Evolutionary conservation across 2,329 filamentous ascomycete species (phyloP).

Genomic region (Arthrobotrys conoides): DNA sequence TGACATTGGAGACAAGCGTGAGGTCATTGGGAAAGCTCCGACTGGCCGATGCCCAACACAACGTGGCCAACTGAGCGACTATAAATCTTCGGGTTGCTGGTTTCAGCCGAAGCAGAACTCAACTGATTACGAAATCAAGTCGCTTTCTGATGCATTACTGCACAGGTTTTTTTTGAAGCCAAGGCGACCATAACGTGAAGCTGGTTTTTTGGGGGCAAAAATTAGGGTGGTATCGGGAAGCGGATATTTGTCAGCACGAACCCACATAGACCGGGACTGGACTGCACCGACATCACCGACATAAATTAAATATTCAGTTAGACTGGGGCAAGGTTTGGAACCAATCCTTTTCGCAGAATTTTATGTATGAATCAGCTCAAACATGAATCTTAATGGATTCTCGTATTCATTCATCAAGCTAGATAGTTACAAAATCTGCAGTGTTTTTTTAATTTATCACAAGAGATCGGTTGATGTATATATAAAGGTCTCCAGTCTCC

Average conservation of each 20-base stretch:
- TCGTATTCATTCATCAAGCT: not conserved
- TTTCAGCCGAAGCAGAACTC: not conserved
- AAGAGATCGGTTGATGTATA: too few relatives aligned
- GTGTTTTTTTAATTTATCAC: too few relatives aligned
- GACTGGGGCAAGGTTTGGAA: not conserved
- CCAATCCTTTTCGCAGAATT: not conserved
- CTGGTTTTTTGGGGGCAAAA: not conserved
- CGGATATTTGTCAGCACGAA: conserved; percentile 33
- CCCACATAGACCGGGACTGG: not conserved
- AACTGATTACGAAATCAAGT: not conserved
- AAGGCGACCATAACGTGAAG: conserved; percentile 47
- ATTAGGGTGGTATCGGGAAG: not conserved
- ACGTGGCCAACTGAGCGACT: not conserved
- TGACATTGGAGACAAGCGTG: conserved; percentile 4
- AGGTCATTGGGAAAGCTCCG: conserved; percentile 21
- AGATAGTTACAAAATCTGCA: not conserved
- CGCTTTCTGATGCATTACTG: too few relatives aligned
- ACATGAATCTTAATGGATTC: too few relatives aligned
- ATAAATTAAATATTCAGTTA: not conserved
- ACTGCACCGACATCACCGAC: conserved; percentile 39
- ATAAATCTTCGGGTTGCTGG: not conserved
- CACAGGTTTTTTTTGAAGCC: not conserved
- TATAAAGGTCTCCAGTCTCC: not conserved
- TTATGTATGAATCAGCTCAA: too few relatives aligned
- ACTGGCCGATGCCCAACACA: conserved; percentile 39